These are phyloP conservation scores for Puccinia polysora DNA, from an alignment of 1,284 basidiomycete genomes.

Conservation along the genomic window DNA sequence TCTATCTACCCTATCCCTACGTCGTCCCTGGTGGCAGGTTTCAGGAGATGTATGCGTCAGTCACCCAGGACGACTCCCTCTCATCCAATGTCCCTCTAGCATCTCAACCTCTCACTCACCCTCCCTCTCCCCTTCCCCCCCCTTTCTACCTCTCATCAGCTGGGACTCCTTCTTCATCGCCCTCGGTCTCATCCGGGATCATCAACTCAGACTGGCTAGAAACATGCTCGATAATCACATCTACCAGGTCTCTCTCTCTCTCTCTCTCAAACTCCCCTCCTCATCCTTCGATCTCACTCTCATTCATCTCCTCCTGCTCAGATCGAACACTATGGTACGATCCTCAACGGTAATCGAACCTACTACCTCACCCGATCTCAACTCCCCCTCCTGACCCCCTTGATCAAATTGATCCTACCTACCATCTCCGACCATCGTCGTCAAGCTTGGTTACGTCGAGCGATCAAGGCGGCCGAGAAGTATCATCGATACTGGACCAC, in stretches of 20 bases:
- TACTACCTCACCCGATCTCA: slow-evolving; percentile 39
- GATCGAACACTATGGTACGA: slow-evolving; percentile 38
- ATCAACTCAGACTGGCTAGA: slow-evolving; percentile 23
- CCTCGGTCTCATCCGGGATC: slow-evolving; percentile 32
- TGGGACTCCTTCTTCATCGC: slow-evolving; percentile 41
- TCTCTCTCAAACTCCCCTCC: too few relatives aligned
- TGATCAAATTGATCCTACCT: slow-evolving; percentile 33
- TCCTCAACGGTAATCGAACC: slow-evolving; percentile 32
- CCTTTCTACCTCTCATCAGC: not conserved
- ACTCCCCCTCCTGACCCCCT: slow-evolving; percentile 23
- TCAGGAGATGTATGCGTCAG: slow-evolving; percentile 44
- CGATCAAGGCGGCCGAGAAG: slow-evolving; percentile 23
- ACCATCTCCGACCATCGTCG: not conserved
- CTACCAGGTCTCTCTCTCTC: slow-evolving; percentile 23
- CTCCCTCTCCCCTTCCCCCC: not conserved
- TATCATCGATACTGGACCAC: slow-evolving; percentile 29
- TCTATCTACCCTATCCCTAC: slow-evolving; percentile 40
- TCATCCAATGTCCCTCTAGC: not conserved
- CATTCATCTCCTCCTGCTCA: not conserved
- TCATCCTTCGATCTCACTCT: not conserved
- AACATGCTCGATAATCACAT: slow-evolving; percentile 43
- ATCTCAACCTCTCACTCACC: not conserved
- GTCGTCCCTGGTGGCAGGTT: slow-evolving; percentile 38
- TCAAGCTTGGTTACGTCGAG: slow-evolving; percentile 3
- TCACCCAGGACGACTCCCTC: not conserved